A percentile compares a stretch with the other conserved stretches of the same genome.
These are phyloP conservation scores for Orychophragmus violaceus DNA, from an alignment of 345 rosid species.

Conservation along the genomic window DNA sequence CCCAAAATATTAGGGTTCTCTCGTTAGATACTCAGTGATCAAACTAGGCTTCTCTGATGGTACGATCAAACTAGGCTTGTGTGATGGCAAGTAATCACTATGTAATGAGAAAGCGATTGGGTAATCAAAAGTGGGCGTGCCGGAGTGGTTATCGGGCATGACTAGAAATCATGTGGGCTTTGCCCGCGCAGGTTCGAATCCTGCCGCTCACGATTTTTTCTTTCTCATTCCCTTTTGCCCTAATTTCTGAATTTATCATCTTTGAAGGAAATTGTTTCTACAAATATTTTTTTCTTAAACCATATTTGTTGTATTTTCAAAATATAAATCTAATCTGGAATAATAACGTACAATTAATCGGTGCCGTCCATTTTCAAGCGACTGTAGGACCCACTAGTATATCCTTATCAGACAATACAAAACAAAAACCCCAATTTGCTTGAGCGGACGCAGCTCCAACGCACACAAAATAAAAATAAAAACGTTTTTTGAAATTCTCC, in stretches of 20 bases:
- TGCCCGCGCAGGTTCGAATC: conserved; percentile 90
- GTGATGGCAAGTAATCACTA: neutral
- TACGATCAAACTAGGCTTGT: neutral
- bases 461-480: no score
- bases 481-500: neutral
- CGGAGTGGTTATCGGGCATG: conserved; percentile 66
- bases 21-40: neutral
- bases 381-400: conserved; percentile 17
- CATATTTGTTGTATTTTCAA: no score
- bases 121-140: conserved; percentile 13
- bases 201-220: conserved; percentile 28
- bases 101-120: neutral
- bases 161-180: conserved; percentile 92
- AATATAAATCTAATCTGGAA: neutral
- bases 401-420: conserved; percentile 9
- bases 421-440: neutral
- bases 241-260: no score
- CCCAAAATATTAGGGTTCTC: conserved; percentile 4
- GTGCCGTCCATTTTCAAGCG: conserved; percentile 22
- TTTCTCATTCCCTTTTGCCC: neutral
- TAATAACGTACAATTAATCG: conserved; percentile 8
- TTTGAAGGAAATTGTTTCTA: neutral
- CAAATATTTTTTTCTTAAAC: fast-evolving
- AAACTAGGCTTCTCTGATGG: no score
- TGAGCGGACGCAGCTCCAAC: conserved; percentile 12